These are phyloP conservation scores for Proteromonas lacertae DNA, from an alignment of 352 stramenopile genomes.

Conservation along the genomic window DNA sequence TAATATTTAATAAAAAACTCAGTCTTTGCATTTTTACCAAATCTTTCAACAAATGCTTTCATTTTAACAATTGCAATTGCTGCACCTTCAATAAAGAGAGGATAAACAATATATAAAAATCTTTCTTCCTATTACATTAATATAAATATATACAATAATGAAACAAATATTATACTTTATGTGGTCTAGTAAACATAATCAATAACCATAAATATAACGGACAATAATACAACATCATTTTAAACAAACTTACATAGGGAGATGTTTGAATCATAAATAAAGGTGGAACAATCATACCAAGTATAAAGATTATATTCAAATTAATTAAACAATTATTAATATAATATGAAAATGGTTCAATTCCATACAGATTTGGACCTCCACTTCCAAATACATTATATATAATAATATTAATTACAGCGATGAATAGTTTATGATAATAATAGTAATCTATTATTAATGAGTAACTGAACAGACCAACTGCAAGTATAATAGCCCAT, in stretches of 20 bases:
- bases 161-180: conserved; percentile 27
- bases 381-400: conserved; percentile 51
- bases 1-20: neutral
- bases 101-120: conserved; percentile 79
- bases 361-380: conserved; percentile 80
- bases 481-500: neutral
- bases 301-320: conserved; percentile 1
- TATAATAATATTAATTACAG: conserved; percentile 57
- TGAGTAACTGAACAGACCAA: neutral
- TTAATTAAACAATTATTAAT: conserved; percentile 64
- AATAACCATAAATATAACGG: conserved; percentile 37
- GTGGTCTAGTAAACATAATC: conserved; percentile 58
- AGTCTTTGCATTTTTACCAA: neutral
- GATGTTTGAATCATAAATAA: conserved; percentile 1
- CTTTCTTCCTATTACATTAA: conserved; percentile 38
- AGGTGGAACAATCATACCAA: neutral
- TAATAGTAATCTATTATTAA: neutral
- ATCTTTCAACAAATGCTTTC: conserved; percentile 6
- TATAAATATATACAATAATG: neutral
- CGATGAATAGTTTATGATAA: no score
- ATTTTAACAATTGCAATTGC: conserved; percentile 25
- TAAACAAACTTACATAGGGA: neutral
- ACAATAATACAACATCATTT: conserved; percentile 9
- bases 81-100: conserved; percentile 34
- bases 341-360: conserved; percentile 70